Conservation (phyloP, 306 rosid species). For the Prunus campanulata region DNA sequence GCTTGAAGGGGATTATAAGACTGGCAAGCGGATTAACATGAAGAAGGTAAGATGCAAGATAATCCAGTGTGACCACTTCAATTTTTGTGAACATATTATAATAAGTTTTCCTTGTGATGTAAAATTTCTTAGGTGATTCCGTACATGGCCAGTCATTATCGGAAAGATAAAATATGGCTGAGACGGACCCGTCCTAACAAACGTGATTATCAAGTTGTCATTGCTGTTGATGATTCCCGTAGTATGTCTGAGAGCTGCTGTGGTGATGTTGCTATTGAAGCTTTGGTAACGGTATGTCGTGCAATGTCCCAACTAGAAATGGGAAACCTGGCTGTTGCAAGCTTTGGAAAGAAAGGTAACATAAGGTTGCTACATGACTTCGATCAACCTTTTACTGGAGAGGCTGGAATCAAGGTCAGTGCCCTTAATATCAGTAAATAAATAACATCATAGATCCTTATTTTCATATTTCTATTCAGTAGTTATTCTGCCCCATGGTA, state of each 20-base stretch:
- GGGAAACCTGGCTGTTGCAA: constrained; percentile 82
- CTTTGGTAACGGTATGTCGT: constrained; percentile 88
- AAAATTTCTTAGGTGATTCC: constrained; percentile 60
- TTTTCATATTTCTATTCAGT: background rate
- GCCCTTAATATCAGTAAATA: background rate
- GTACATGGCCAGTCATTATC: constrained; percentile 76
- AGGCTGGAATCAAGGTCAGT: constrained; percentile 76
- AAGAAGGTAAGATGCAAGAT: constrained; percentile 57
- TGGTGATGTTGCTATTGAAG: constrained; percentile 78
- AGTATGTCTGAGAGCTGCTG: constrained; percentile 83
- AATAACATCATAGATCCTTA: background rate
- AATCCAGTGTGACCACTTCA: background rate
- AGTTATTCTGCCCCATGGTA: background rate
- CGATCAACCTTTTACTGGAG: constrained; percentile 71
- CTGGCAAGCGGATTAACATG: constrained; percentile 92
- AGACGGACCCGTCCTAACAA: constrained; percentile 89
- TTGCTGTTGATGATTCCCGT: constrained; percentile 91
- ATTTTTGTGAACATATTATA: background rate
- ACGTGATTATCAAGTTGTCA: constrained; percentile 91
- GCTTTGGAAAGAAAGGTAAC: constrained; percentile 88
- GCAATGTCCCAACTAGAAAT: constrained; percentile 87
- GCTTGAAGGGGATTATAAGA: constrained; percentile 91
- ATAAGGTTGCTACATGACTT: constrained; percentile 80
- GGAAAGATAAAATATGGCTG: constrained; percentile 90
- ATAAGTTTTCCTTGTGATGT: background rate